Evolutionary conservation across 1,284 basidiomycete species (phyloP).

Genomic region (Malassezia sp.): DNA sequence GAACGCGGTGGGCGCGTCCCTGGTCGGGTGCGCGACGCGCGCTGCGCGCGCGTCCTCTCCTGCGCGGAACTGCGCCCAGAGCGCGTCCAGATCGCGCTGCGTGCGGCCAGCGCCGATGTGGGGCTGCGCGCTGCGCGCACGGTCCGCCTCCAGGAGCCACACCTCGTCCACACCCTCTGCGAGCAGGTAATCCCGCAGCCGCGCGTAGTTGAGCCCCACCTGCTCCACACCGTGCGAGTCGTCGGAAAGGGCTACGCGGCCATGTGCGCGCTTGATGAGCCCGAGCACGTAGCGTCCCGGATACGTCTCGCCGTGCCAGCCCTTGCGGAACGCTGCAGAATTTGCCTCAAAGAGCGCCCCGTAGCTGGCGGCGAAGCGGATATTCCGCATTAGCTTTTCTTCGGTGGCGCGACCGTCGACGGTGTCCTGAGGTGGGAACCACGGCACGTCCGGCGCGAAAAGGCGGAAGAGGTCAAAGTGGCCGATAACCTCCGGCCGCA

Average conservation of each 20-base stretch:
- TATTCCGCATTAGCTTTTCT: slow-evolving; percentile 63
- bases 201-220: slow-evolving; percentile 75
- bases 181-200: slow-evolving; percentile 60
- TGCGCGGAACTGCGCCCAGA: neutral
- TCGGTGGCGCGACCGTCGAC: slow-evolving; percentile 52
- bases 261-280: slow-evolving; percentile 60
- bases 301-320: slow-evolving; percentile 67
- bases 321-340: slow-evolving; percentile 80
- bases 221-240: slow-evolving; percentile 84
- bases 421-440: slow-evolving; percentile 51
- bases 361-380: slow-evolving; percentile 63
- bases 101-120: no score
- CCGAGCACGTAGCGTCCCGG: slow-evolving; percentile 64
- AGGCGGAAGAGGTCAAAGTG: slow-evolving; percentile 61
- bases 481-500: slow-evolving; percentile 78
- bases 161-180: slow-evolving; percentile 57
- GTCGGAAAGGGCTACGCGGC: slow-evolving; percentile 76
- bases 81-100: neutral
- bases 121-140: no score
- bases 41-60: neutral
- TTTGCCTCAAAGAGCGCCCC: slow-evolving; percentile 90
- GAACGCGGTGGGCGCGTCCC: neutral
- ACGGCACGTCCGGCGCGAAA: slow-evolving; percentile 18
- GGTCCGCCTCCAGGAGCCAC: slow-evolving; percentile 54
- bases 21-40: neutral